These are phyloP conservation scores for Paramyrothecium sp. DNA, from an alignment of 2,329 filamentous ascomycete genomes.

Conservation along the genomic window DNA sequence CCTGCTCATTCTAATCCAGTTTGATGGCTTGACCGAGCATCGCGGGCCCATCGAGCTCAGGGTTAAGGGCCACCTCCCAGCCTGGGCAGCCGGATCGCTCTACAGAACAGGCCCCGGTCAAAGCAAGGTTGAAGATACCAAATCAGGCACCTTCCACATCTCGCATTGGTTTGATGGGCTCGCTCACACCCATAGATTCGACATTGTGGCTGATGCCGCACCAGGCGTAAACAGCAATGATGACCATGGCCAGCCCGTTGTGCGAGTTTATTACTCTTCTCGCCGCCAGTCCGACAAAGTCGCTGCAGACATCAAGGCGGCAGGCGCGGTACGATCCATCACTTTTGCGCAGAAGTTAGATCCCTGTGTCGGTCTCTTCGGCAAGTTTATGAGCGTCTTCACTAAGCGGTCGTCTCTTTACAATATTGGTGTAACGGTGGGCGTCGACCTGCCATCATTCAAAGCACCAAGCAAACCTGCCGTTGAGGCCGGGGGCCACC, in stretches of 20 bases:
- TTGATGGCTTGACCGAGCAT: slow-evolving; percentile 66
- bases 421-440: slow-evolving; percentile 62
- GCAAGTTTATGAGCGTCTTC: slow-evolving; percentile 67
- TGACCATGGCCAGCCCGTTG: too few species aligned
- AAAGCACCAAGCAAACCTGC: slow-evolving; percentile 3
- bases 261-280: slow-evolving; percentile 66
- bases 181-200: slow-evolving; percentile 68
- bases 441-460: slow-evolving; percentile 49
- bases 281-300: slow-evolving; percentile 64
- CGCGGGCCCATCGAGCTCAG: slow-evolving; percentile 61
- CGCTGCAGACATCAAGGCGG: slow-evolving; percentile 57
- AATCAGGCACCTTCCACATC: slow-evolving; percentile 56
- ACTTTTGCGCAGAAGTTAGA: slow-evolving; percentile 72
- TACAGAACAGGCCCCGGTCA: slow-evolving; percentile 74
- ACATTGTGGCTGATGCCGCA: slow-evolving; percentile 50
- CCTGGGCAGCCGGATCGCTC: slow-evolving; percentile 68
- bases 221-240: slow-evolving; percentile 12
- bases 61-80: slow-evolving; percentile 66
- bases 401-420: slow-evolving; percentile 45
- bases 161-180: slow-evolving; percentile 84
- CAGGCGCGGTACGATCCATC: slow-evolving; percentile 54
- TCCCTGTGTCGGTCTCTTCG: slow-evolving; percentile 71
- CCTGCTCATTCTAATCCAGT: slow-evolving; percentile 42
- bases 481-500: slow-evolving; percentile 31
- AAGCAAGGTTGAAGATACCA: slow-evolving; percentile 56